Evolutionary conservation across 441 rosid species (phyloP).

Genomic region (Isatis lusitanica): DNA sequence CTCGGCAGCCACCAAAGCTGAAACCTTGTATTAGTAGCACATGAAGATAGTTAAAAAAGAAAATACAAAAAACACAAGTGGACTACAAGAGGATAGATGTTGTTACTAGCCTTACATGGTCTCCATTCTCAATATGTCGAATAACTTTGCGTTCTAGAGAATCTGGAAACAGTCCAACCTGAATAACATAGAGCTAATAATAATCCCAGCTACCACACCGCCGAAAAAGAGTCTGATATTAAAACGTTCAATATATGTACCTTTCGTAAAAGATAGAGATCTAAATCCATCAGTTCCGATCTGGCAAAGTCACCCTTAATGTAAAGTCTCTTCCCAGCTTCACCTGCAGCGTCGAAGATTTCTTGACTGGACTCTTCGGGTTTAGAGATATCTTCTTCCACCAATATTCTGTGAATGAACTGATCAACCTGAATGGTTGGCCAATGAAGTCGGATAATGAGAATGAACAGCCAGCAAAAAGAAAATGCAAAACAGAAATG

Average conservation of each 20-base stretch:
- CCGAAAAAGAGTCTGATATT: slow-evolving; percentile 1
- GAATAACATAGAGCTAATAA: slow-evolving; percentile 21
- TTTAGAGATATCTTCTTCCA: slow-evolving; percentile 62
- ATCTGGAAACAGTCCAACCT: slow-evolving; percentile 93
- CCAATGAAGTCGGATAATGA: slow-evolving; percentile 6
- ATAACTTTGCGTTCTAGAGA: slow-evolving; percentile 71
- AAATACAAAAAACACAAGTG: slow-evolving; percentile 14
- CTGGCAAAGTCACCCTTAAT: slow-evolving; percentile 59
- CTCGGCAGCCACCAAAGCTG: slow-evolving; percentile 86
- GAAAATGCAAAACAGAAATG: slow-evolving; percentile 2
- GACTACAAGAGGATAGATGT: neutral
- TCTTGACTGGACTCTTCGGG: slow-evolving; percentile 36
- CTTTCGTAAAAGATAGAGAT: slow-evolving; percentile 69
- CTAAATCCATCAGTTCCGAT: slow-evolving; percentile 53
- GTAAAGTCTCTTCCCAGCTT: slow-evolving; percentile 58
- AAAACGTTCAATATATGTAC: slow-evolving; percentile 37
- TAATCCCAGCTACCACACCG: slow-evolving; percentile 7
- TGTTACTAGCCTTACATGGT: slow-evolving; percentile 59
- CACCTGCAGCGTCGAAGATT: slow-evolving; percentile 52
- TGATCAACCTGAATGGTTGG: slow-evolving; percentile 62
- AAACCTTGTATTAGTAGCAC: slow-evolving; percentile 56
- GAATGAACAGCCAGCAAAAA: neutral
- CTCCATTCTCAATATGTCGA: slow-evolving; percentile 71
- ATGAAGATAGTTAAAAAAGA: slow-evolving; percentile 14
- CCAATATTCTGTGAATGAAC: slow-evolving; percentile 72